Evolutionary conservation across 495 filamentous ascomycete genomes (phyloP).

Genomic region (Penicillium dipodomyicola): DNA sequence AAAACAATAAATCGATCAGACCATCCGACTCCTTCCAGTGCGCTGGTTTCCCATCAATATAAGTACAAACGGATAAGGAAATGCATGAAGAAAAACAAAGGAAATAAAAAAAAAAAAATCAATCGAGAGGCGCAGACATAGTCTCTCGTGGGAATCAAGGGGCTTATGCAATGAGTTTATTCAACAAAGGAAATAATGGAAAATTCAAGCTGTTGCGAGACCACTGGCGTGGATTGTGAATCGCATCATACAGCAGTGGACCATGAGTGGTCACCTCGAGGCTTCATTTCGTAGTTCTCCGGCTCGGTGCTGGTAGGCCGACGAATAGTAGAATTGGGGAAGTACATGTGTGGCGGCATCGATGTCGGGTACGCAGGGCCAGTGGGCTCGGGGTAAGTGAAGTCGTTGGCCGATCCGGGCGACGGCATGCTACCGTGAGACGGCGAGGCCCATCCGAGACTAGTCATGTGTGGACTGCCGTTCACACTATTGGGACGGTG

Average conservation of each 20-base stretch:
- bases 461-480: conserved; percentile 72
- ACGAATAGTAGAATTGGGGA: conserved; percentile 60
- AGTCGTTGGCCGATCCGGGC: conserved; percentile 63
- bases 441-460: conserved; percentile 71
- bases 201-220: conserved; percentile 14
- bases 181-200: conserved; percentile 22
- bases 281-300: conserved; percentile 63
- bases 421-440: conserved; percentile 62
- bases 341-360: conserved; percentile 64
- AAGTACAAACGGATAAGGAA: conserved; percentile 30
- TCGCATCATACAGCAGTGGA: conserved; percentile 39
- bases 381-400: conserved; percentile 67
- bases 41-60: conserved; percentile 28
- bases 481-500: conserved; percentile 63
- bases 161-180: conserved; percentile 21
- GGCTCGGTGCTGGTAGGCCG: conserved; percentile 71
- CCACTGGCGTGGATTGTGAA: conserved; percentile 1
- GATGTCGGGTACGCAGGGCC: conserved; percentile 53
- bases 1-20: conserved; percentile 25
- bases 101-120: conserved; percentile 19
- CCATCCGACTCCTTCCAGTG: conserved; percentile 38
- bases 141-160: conserved; percentile 29
- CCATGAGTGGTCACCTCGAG: conserved; percentile 44
- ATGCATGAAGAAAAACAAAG: conserved; percentile 19
- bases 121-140: conserved; percentile 12